Evolutionary conservation across 2,329 filamentous ascomycete species (phyloP).

Genomic region (Clonostachys byssicola): DNA sequence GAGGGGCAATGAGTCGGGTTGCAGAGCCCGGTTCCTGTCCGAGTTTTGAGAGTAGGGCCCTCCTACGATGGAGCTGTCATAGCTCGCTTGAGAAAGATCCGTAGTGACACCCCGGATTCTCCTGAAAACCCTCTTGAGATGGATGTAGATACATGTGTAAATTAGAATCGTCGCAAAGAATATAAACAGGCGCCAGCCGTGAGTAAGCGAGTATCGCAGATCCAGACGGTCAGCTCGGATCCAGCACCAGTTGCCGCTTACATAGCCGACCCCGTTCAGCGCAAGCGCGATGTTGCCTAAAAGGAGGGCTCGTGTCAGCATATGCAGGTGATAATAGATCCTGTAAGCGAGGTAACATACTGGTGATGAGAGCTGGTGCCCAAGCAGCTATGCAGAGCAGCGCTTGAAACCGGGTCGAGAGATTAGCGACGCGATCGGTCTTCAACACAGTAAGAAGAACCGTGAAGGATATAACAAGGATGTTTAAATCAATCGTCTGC

Average conservation of each 20-base stretch:
- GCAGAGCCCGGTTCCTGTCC: too few species aligned
- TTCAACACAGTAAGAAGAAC: slow-evolving; percentile 32
- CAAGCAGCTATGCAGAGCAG: slow-evolving; percentile 30
- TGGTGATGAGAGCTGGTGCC: slow-evolving; percentile 31
- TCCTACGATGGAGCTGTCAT: too few species aligned
- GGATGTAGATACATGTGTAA: slow-evolving; percentile 29
- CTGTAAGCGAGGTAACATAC: slow-evolving; percentile 6
- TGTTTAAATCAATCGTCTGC: slow-evolving; percentile 34
- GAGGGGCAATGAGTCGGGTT: too few species aligned
- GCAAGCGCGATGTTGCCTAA: slow-evolving; percentile 4
- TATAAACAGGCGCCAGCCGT: slow-evolving; percentile 35
- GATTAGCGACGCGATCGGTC: slow-evolving; percentile 22
- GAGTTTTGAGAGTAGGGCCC: too few species aligned
- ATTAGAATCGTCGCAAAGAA: slow-evolving; percentile 29
- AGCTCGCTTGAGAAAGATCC: too few species aligned
- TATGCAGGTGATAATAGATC: not conserved
- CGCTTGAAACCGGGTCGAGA: slow-evolving; percentile 17
- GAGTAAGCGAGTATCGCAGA: slow-evolving; percentile 34
- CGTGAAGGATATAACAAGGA: slow-evolving; percentile 36
- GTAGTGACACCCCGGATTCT: not conserved
- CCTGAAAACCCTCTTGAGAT: slow-evolving; percentile 5
- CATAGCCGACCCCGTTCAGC: slow-evolving; percentile 15
- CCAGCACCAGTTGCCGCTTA: slow-evolving; percentile 41
- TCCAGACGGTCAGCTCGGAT: slow-evolving; percentile 22
- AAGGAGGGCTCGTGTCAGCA: not conserved